Base-by-base conservation (phyloP, 2,329 filamentous ascomycete species). In the Diaporthe caulivora region DNA sequence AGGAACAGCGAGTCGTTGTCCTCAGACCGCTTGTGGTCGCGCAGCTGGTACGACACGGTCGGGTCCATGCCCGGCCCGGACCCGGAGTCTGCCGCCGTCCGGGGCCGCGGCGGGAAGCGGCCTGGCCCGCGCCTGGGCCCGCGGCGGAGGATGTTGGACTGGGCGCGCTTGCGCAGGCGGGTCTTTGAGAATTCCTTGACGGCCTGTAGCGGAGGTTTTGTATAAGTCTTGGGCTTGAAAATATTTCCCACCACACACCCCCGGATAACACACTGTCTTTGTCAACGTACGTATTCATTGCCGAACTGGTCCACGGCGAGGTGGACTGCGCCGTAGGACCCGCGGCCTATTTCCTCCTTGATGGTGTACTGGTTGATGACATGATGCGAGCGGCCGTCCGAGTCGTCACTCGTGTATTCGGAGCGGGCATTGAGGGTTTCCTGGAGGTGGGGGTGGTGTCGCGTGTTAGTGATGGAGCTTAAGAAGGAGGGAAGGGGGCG, bases 161-260 rank as follows among this genome's bases (percentile, higher is more conserved):
- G 95, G 21, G 94, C 95, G 71, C 95, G 93, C 84, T 96, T 98
- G 67, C 95, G 92, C 71, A 99, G 86, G 47, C 95, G 92, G 2
- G 94, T 91, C 81, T 99, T 99, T 74, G 96, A 98, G 83, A 99
- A 98, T 80, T 98, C 95, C 83, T 99, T 99, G 80, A 98, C 91
- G 73, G 97, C 96, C 95, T 98, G 80, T 26, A 74, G 24, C 42
- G 34, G 2, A 2, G 51, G 26, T 15, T 6, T 18, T n/a, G 72
- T 54, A 54, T 74, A 62, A 74, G 69, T 72, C 54, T 60, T 15
- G 10, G 64, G 68, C 24, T 67, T n/a, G 26, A 15, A 37, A 29
- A 13, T 37, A 37, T 29, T 15, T 15, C 3, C n/a, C 26, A n/a
- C n/a, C n/a, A n/a, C 44, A 9, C 1, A 17, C 6, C 13, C 24